Evolutionary conservation across 2,329 filamentous ascomycete genomes (phyloP).

Genomic region (Xylariales sp.): DNA sequence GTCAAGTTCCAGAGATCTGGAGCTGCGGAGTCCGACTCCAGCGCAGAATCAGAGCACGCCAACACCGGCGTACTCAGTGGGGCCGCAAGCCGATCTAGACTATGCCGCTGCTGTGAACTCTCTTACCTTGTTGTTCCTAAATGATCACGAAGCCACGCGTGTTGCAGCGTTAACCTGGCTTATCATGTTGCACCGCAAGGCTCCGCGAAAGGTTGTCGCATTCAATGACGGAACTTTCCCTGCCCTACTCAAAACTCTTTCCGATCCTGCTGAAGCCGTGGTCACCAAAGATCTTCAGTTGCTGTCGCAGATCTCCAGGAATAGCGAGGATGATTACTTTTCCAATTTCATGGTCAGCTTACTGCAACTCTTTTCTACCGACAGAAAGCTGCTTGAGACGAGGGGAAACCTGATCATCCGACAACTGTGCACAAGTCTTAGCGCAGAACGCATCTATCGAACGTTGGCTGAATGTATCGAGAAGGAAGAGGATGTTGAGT

Average conservation of each 20-base stretch:
- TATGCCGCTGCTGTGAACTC: conserved; percentile 94
- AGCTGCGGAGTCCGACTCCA: conserved; percentile 47
- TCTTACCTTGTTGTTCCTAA: conserved; percentile 87
- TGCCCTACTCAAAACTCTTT: conserved; percentile 90
- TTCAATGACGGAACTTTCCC: conserved; percentile 98
- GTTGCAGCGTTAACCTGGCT: conserved; percentile 94
- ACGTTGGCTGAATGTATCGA: conserved; percentile 95
- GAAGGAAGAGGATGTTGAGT: conserved; percentile 96
- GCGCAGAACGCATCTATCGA: conserved; percentile 90
- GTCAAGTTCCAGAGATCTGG: conserved; percentile 49
- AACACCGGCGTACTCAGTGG: conserved; percentile 29
- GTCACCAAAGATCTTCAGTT: conserved; percentile 92
- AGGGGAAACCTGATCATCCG: conserved; percentile 94
- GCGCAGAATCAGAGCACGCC: conserved; percentile 42
- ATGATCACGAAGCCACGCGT: conserved; percentile 93
- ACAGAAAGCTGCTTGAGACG: conserved; percentile 84
- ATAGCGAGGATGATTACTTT: conserved; percentile 97
- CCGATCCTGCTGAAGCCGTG: conserved; percentile 90
- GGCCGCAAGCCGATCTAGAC: conserved; percentile 70
- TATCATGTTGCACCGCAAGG: conserved; percentile 95
- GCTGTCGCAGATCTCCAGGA: conserved; percentile 90
- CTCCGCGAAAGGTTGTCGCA: conserved; percentile 85
- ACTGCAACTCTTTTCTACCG: conserved; percentile 90
- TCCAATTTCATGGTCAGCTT: conserved; percentile 97
- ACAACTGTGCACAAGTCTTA: conserved; percentile 88